phyloP scores from a whole-genome alignment of 1,284 basidiomycete genomes.

The Malassezia arunalokei region DNA sequence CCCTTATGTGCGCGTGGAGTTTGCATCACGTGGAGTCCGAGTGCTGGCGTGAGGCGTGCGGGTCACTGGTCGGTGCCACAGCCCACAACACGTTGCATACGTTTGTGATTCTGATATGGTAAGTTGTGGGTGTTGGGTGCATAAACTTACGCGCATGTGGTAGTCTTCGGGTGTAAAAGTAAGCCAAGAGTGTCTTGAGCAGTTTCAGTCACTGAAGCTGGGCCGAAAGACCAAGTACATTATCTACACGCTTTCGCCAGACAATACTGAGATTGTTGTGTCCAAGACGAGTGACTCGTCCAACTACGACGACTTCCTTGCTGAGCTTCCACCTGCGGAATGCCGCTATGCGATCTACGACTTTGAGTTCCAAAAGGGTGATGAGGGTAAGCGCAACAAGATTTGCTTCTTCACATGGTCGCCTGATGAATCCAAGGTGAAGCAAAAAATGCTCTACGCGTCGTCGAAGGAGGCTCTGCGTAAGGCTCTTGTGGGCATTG shows the following conservation, averaged over 20 bases:
- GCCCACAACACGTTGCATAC: too few species aligned
- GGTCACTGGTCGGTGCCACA: too few species aligned
- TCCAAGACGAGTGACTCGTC: constrained; percentile 36
- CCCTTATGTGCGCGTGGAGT: too few species aligned
- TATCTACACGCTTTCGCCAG: constrained; percentile 61
- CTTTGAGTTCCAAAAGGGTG: constrained; percentile 70
- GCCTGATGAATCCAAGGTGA: constrained; percentile 75
- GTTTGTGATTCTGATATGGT: background rate
- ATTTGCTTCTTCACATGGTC: constrained; percentile 75
- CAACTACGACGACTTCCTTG: constrained; percentile 67
- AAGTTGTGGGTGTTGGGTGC: background rate
- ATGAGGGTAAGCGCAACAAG: constrained; percentile 74
- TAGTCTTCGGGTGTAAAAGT: constrained; percentile 68
- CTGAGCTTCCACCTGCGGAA: constrained; percentile 61
- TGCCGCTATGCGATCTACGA: constrained; percentile 89
- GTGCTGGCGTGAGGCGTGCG: too few species aligned
- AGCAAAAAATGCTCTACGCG: constrained; percentile 87
- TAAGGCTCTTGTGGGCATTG: constrained; percentile 59
- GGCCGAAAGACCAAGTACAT: constrained; percentile 76
- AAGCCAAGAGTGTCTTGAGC: constrained; percentile 54
- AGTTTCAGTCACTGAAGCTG: constrained; percentile 67
- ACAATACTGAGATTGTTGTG: constrained; percentile 54
- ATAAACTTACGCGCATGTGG: background rate
- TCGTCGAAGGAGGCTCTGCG: constrained; percentile 79
- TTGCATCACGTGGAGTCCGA: too few species aligned